phyloP scores from a whole-genome alignment of 352 stramenopile species.

The Phytopythium mirpurense region DNA sequence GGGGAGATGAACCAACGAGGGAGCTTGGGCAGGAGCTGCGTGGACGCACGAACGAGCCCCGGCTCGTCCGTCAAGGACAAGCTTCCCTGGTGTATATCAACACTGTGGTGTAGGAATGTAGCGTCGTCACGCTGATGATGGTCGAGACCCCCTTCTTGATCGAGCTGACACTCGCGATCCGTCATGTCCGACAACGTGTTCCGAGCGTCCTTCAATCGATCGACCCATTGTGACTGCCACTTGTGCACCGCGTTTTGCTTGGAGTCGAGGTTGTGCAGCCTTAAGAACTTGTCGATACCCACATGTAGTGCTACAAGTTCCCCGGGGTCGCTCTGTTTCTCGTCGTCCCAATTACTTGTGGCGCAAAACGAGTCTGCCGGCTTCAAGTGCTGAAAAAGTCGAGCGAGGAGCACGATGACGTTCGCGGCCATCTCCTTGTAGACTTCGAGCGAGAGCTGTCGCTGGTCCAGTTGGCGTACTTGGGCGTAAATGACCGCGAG shows the following conservation, averaged over 20 bases:
- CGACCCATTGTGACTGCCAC: neutral
- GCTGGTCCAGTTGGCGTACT: neutral
- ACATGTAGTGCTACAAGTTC: neutral
- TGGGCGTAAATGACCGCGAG: neutral
- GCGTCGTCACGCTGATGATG: neutral
- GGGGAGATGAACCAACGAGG: constrained; percentile 23
- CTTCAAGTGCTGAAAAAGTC: neutral
- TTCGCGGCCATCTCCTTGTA: neutral
- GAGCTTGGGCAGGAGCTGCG: neutral
- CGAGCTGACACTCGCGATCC: no score
- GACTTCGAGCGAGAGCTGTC: neutral
- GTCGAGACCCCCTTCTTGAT: neutral
- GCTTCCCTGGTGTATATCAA: neutral
- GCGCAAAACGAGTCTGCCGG: neutral
- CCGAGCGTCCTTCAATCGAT: neutral
- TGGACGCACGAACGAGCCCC: no score
- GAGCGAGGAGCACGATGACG: neutral
- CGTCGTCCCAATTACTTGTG: no score
- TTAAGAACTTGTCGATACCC: neutral
- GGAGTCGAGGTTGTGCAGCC: neutral
- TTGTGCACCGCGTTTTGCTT: neutral
- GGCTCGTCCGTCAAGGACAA: no score
- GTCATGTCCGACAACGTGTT: neutral
- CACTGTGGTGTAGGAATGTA: neutral
- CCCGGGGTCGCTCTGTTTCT: neutral